Conservation (phyloP, 2,329 filamentous ascomycete genomes). For the Sporothrix brasiliensis region DNA sequence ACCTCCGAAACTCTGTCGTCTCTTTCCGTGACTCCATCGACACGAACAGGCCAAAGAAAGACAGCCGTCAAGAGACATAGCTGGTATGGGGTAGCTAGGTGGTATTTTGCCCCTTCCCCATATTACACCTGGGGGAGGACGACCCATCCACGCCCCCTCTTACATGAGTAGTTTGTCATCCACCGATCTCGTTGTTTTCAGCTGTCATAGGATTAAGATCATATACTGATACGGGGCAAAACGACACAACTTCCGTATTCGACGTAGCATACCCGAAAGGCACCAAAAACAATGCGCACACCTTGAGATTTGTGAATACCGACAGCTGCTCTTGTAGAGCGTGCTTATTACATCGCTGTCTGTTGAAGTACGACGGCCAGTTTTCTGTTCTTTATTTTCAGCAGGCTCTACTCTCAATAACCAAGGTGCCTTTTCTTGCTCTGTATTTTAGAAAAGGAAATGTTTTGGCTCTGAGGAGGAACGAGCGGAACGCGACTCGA, state of each 20-base stretch:
- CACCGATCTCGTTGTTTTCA: conserved; percentile 16
- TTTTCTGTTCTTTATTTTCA: neutral
- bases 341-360: neutral
- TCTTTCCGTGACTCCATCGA: neutral
- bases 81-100: neutral
- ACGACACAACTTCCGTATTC: neutral
- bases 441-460: neutral
- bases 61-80: neutral
- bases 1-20: neutral
- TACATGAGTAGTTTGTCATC: conserved; percentile 26
- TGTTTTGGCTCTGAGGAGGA: neutral
- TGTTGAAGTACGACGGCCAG: neutral
- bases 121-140: neutral
- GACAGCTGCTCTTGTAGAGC: neutral
- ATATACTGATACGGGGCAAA: neutral
- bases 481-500: neutral
- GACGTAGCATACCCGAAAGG: neutral
- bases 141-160: conserved; percentile 23
- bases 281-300: neutral
- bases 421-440: neutral
- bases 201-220: conserved; percentile 1
- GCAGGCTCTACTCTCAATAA: neutral
- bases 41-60: conserved; percentile 19
- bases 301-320: neutral
- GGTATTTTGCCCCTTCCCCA: neutral